Percentiles rank a stretch among this genome's conserved stretches.
These are phyloP conservation scores for Yamadazyma taylorii DNA, from an alignment of 1,139 yeast genomes.

Conservation along the genomic window DNA sequence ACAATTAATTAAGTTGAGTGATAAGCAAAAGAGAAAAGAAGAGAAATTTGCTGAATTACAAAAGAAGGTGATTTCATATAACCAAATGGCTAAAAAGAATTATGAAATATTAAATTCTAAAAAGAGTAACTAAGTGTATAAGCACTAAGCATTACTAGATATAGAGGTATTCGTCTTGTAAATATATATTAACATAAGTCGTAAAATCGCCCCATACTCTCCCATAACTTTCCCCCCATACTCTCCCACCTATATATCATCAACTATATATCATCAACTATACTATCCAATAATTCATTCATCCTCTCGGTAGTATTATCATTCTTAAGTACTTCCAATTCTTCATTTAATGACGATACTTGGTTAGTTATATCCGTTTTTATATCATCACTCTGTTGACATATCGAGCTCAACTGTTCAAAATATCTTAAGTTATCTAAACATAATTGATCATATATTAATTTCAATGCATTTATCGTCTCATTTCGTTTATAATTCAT, in stretches of 20 bases:
- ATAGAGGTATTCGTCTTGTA: background rate
- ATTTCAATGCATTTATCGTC: slow-evolving; percentile 29
- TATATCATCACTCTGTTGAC: slow-evolving; percentile 23
- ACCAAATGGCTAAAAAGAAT: slow-evolving; percentile 43
- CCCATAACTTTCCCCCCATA: too few species aligned
- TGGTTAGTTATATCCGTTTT: slow-evolving; percentile 23
- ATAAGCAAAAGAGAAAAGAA: slow-evolving; percentile 40
- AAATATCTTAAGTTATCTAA: slow-evolving; percentile 35
- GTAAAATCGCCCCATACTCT: too few species aligned
- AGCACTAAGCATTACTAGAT: background rate
- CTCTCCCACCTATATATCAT: too few species aligned
- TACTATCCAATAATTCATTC: slow-evolving; percentile 24
- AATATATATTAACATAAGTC: slow-evolving; percentile 1
- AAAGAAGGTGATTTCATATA: slow-evolving; percentile 42
- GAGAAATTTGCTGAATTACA: slow-evolving; percentile 36
- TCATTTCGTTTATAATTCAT: slow-evolving; percentile 23
- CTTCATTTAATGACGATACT: slow-evolving; percentile 27
- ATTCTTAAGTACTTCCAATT: slow-evolving; percentile 28
- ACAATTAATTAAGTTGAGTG: slow-evolving; percentile 42
- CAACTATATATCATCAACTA: slow-evolving; percentile 13
- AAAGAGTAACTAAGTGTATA: background rate
- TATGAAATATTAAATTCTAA: slow-evolving; percentile 18
- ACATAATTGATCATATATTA: slow-evolving; percentile 40
- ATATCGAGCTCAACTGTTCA: slow-evolving; percentile 23
- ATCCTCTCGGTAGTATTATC: slow-evolving; percentile 23